phyloP scores from a whole-genome alignment of 1,139 yeast genomes.

The Suhomyces choctaworum region DNA sequence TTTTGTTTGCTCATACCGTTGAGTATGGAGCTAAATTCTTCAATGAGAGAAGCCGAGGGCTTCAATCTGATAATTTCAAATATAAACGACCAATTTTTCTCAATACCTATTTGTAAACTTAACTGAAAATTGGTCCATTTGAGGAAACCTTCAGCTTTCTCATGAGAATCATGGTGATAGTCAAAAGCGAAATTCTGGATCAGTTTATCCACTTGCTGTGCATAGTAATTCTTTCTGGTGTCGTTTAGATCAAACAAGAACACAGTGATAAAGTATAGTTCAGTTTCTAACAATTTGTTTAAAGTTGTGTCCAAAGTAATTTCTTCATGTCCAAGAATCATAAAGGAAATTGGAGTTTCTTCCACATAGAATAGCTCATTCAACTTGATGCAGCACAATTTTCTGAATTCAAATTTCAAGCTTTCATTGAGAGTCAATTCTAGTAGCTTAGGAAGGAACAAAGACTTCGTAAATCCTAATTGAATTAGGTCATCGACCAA shows the following conservation, averaged over 20 bases:
- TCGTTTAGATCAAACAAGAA: constrained; percentile 12
- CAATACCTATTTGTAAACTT: background rate
- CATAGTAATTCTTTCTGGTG: constrained; percentile 1
- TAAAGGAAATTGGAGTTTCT: background rate
- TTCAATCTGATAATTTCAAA: constrained; percentile 21
- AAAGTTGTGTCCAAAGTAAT: background rate
- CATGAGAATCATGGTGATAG: constrained; percentile 29
- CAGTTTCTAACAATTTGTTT: background rate
- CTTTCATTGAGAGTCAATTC: constrained; percentile 25
- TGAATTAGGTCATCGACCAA: constrained; percentile 26
- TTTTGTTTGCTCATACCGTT: constrained; percentile 8
- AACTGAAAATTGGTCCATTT: constrained; percentile 20
- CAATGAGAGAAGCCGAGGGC: constrained; percentile 15
- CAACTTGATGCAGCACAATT: constrained; percentile 21
- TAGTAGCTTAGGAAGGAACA: constrained; percentile 32
- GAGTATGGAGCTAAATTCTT: constrained; percentile 29
- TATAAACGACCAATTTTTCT: constrained; percentile 20
- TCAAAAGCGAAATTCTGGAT: constrained; percentile 23
- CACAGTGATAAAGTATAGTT: constrained; percentile 25
- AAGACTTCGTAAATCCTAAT: constrained; percentile 27
- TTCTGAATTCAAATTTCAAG: constrained; percentile 40
- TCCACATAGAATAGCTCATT: background rate
- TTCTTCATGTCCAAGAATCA: background rate
- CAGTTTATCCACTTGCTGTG: constrained; percentile 1
- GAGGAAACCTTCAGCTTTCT: constrained; percentile 36